These are phyloP conservation scores for Dissophora ornata DNA, from an alignment of 192 early-diverging fungal genomes.

Conservation along the genomic window DNA sequence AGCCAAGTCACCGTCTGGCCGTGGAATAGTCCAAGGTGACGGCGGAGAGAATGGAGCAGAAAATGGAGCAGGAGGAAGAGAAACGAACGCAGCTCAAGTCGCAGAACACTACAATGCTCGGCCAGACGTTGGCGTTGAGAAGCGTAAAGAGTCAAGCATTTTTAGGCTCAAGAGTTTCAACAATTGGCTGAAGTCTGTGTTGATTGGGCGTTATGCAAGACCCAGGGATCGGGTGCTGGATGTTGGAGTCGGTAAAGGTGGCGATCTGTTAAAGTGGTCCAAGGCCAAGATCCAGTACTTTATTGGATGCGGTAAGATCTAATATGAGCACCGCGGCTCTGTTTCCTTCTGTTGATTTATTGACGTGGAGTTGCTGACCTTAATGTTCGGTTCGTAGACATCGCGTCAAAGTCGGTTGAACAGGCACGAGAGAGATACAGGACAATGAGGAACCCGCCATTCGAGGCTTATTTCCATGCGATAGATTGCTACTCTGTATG, in stretches of 20 bases:
- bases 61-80: constrained; percentile 3
- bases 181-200: constrained; percentile 95
- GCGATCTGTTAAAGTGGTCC: constrained; percentile 86
- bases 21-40: too few relatives aligned
- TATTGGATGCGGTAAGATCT: constrained; percentile 77
- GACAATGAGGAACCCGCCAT: constrained; percentile 64
- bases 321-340: neutral
- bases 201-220: constrained; percentile 77
- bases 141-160: constrained; percentile 85
- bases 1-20: neutral
- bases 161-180: constrained; percentile 91
- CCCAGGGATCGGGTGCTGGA: constrained; percentile 76
- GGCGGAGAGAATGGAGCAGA: too few relatives aligned
- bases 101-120: constrained; percentile 88
- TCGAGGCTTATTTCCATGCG: constrained; percentile 81
- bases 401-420: constrained; percentile 85
- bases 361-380: too few relatives aligned
- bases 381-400: constrained; percentile 78
- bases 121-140: constrained; percentile 78
- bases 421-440: constrained; percentile 82
- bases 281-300: constrained; percentile 79
- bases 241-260: constrained; percentile 95
- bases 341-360: too few relatives aligned
- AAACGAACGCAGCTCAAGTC: constrained; percentile 56
- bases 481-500: constrained; percentile 88